Conservation (phyloP, 306 rosid species). For the Rubus parviflorus region DNA sequence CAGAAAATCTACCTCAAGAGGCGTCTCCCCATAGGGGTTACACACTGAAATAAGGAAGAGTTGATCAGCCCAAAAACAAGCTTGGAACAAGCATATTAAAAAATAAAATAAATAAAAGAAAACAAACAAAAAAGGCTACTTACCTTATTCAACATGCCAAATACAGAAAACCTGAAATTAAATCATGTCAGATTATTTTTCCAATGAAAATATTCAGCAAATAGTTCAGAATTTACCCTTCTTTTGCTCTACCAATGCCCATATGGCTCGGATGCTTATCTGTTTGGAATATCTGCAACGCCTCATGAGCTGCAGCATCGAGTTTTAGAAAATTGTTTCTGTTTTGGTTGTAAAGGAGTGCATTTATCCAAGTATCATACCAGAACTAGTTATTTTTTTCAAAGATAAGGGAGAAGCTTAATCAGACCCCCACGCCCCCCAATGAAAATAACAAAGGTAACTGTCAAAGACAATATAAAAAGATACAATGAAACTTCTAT, state of each 20-base stretch:
- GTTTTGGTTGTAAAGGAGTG: slow-evolving; percentile 49
- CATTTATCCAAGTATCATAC: slow-evolving; percentile 15
- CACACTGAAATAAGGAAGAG: slow-evolving; percentile 57
- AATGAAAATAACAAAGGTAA: slow-evolving; percentile 13
- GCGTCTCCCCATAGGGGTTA: slow-evolving; percentile 87
- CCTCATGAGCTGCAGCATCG: slow-evolving; percentile 89
- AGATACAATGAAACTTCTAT: slow-evolving; percentile 88
- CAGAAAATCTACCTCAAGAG: slow-evolving; percentile 67
- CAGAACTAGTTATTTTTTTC: slow-evolving; percentile 16
- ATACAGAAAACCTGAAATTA: slow-evolving; percentile 81
- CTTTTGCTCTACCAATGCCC: slow-evolving; percentile 99
- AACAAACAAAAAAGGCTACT: slow-evolving; percentile 28
- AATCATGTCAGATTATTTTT: slow-evolving; percentile 25
- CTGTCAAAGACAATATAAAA: slow-evolving; percentile 24
- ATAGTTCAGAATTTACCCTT: slow-evolving; percentile 64
- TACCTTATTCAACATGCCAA: slow-evolving; percentile 99
- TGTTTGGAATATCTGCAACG: slow-evolving; percentile 91
- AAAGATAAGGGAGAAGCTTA: slow-evolving; percentile 21
- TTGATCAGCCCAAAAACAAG: slow-evolving; percentile 29
- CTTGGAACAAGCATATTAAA: slow-evolving; percentile 11
- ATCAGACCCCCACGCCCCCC: not conserved
- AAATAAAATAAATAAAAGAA: not conserved
- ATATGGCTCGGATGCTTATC: slow-evolving; percentile 99
- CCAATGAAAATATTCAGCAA: slow-evolving; percentile 19
- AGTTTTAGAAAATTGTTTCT: slow-evolving; percentile 93